Conservation (phyloP, 2,329 filamentous ascomycete species). For the Colletotrichum chlorophyti region DNA sequence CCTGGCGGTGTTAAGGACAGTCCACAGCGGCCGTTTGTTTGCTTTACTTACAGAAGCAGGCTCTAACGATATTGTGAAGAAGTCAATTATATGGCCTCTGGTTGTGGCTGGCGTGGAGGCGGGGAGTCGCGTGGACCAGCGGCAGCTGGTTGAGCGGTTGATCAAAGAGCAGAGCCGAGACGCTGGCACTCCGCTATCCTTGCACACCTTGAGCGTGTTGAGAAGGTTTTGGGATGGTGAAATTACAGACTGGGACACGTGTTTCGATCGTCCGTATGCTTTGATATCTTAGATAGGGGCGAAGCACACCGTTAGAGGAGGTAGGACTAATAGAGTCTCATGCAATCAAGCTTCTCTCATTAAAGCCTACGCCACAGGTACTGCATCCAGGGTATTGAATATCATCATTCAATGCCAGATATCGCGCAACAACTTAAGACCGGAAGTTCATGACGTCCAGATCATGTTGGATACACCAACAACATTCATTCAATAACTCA, state of each 20-base stretch:
- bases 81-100: slow-evolving; percentile 42
- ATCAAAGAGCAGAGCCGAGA: slow-evolving; percentile 35
- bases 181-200: slow-evolving; percentile 38
- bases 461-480: neutral
- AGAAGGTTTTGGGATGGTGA: slow-evolving; percentile 43
- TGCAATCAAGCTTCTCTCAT: too few species aligned
- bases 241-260: slow-evolving; percentile 42
- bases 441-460: too few species aligned
- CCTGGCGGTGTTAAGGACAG: slow-evolving; percentile 20
- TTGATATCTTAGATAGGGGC: slow-evolving; percentile 32
- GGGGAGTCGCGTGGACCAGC: slow-evolving; percentile 19
- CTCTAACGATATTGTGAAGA: slow-evolving; percentile 26
- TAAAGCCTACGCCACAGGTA: too few species aligned
- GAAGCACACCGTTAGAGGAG: too few species aligned
- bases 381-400: too few species aligned
- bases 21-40: slow-evolving; percentile 29
- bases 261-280: slow-evolving; percentile 43
- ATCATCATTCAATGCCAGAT: too few species aligned
- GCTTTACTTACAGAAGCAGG: slow-evolving; percentile 29
- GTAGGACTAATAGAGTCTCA: too few species aligned
- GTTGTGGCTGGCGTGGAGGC: slow-evolving; percentile 44
- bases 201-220: slow-evolving; percentile 38
- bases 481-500: too few species aligned
- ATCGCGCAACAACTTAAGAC: too few species aligned
- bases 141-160: slow-evolving; percentile 34